Conservation (phyloP, 495 filamentous ascomycete genomes). For the Hypoxylon trugodes region DNA sequence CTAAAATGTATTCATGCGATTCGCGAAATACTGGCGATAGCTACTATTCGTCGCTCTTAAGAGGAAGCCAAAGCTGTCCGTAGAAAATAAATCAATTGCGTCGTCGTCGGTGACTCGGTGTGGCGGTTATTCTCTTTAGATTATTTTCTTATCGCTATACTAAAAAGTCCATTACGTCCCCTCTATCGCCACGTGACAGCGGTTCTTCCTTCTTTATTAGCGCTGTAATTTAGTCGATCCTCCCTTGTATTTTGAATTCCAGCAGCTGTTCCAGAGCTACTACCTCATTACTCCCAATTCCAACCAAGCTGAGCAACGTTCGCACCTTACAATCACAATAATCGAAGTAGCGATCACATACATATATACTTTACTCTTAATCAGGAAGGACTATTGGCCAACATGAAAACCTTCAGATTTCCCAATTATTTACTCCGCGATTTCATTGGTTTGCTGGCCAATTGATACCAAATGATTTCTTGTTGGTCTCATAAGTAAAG, state of each 20-base stretch:
- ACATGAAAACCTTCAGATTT: too few relatives aligned
- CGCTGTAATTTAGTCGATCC: background rate
- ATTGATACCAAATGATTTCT: too few relatives aligned
- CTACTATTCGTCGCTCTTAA: slow-evolving; percentile 10
- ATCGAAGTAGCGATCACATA: too few relatives aligned
- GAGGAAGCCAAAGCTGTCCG: background rate
- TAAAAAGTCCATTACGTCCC: slow-evolving; percentile 1
- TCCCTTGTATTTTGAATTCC: background rate
- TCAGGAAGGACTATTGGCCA: too few relatives aligned
- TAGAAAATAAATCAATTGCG: slow-evolving; percentile 31
- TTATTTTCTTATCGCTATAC: slow-evolving; percentile 32
- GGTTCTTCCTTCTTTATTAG: background rate
- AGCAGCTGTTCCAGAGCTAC: too few relatives aligned
- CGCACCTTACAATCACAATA: too few relatives aligned
- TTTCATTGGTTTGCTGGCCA: too few relatives aligned
- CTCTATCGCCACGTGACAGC: slow-evolving; percentile 40
- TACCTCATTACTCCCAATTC: too few relatives aligned
- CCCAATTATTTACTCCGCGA: too few relatives aligned
- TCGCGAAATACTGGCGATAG: slow-evolving; percentile 7
- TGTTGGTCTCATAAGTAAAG: too few relatives aligned
- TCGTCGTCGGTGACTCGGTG: slow-evolving; percentile 29
- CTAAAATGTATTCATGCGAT: slow-evolving; percentile 20
- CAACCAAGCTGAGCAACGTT: too few relatives aligned
- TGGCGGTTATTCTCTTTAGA: slow-evolving; percentile 25
- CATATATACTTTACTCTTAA: too few relatives aligned